Percentiles rank a stretch among this genome's conserved stretches.
Conservation (phyloP, 2,329 filamentous ascomycete species). For the Verruconis gallopava region DNA sequence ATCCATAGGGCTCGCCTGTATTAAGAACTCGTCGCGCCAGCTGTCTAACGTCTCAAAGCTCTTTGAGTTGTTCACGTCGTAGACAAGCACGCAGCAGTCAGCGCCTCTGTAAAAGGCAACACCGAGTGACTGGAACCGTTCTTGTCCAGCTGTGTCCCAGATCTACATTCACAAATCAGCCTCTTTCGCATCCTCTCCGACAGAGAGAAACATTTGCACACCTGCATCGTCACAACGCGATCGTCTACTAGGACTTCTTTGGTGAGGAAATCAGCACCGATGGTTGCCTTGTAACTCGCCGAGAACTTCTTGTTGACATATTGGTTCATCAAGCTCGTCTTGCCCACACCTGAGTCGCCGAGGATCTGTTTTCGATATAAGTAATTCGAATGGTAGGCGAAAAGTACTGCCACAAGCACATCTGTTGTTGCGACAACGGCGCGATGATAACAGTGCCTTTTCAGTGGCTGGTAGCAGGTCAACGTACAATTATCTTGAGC, state of each 20-base stretch:
- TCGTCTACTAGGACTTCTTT: constrained; percentile 97
- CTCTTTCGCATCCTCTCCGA: background rate
- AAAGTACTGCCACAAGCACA: constrained; percentile 12
- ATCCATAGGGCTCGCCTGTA: constrained; percentile 91
- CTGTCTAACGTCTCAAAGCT: constrained; percentile 97
- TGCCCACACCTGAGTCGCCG: constrained; percentile 95
- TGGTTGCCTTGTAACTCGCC: constrained; percentile 98
- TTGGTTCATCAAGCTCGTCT: constrained; percentile 99
- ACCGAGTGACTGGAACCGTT: constrained; percentile 92
- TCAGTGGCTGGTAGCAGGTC: constrained; percentile 11
- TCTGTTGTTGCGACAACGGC: constrained; percentile 12
- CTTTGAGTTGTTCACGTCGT: constrained; percentile 98
- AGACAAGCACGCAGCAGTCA: constrained; percentile 95
- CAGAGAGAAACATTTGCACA: constrained; percentile 25
- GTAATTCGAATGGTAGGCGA: constrained; percentile 8
- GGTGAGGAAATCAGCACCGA: constrained; percentile 95
- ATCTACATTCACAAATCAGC: constrained; percentile 44
- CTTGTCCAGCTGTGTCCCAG: constrained; percentile 95
- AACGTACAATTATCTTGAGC: constrained; percentile 53
- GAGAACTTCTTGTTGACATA: constrained; percentile 99
- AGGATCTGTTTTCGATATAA: constrained; percentile 55
- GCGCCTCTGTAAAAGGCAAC: constrained; percentile 96
- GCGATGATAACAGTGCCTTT: constrained; percentile 6
- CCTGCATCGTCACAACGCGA: constrained; percentile 96
- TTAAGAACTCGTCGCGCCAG: constrained; percentile 96